Evolutionary conservation across 176 grass and related monocot genomes (phyloP).

Genomic region (Poa annua): DNA sequence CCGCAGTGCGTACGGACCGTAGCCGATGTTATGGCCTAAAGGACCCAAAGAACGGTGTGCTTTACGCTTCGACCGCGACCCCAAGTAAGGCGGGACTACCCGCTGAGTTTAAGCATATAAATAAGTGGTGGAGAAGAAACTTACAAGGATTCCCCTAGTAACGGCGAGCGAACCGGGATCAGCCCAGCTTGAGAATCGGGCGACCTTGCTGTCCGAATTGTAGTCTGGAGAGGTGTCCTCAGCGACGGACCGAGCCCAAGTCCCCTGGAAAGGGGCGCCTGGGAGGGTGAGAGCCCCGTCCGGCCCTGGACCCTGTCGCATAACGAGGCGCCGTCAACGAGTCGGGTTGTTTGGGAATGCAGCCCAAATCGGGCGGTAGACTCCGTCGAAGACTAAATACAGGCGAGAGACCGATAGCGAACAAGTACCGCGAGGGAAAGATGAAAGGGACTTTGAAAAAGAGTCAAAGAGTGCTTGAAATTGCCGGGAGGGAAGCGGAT

Average conservation of each 20-base stretch:
- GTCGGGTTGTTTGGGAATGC: slow-evolving; percentile 65
- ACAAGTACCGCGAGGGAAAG: slow-evolving; percentile 87
- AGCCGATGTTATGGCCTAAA: too few species aligned
- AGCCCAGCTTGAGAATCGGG: slow-evolving; percentile 13
- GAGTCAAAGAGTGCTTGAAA: slow-evolving; percentile 71
- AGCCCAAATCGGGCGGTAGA: slow-evolving; percentile 51
- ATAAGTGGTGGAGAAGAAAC: neutral
- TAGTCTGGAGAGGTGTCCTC: too few species aligned
- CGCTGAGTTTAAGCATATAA: too few species aligned
- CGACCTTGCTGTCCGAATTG: neutral
- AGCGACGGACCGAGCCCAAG: too few species aligned
- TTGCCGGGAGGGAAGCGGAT: slow-evolving; percentile 69
- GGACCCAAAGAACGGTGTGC: too few species aligned
- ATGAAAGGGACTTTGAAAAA: too few species aligned
- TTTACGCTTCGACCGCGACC: too few species aligned
- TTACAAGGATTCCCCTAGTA: slow-evolving; percentile 29
- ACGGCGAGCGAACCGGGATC: neutral
- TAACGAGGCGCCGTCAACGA: slow-evolving; percentile 55
- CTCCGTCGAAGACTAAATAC: slow-evolving; percentile 69
- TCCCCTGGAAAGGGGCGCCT: too few species aligned
- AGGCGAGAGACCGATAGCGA: slow-evolving; percentile 75
- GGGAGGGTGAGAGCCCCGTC: slow-evolving; percentile 56
- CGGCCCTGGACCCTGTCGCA: slow-evolving; percentile 53
- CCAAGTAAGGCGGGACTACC: too few species aligned
- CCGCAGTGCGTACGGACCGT: too few species aligned